These are phyloP conservation scores for Tarenaya hassleriana DNA, from an alignment of 345 rosid species.

Conservation along the genomic window DNA sequence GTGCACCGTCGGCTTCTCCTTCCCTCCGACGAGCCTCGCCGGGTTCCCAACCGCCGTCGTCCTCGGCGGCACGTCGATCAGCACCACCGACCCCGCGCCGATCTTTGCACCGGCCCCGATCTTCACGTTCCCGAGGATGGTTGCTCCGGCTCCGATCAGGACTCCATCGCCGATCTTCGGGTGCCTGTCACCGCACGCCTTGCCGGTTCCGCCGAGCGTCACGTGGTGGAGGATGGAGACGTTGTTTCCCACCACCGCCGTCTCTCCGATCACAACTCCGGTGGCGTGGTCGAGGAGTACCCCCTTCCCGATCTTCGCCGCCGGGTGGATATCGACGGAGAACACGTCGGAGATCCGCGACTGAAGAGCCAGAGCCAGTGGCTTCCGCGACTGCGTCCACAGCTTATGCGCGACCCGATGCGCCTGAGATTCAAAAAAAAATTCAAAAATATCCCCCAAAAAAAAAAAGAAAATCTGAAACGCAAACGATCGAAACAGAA, in stretches of 20 bases:
- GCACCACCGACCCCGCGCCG: slow-evolving; percentile 88
- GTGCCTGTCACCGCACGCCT: slow-evolving; percentile 70
- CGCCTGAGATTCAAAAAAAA: slow-evolving; percentile 46
- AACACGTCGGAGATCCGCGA: slow-evolving; percentile 88
- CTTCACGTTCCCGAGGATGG: slow-evolving; percentile 73
- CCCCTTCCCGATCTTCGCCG: slow-evolving; percentile 86
- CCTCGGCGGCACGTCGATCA: slow-evolving; percentile 67
- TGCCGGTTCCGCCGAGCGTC: slow-evolving; percentile 91
- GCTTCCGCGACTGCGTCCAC: slow-evolving; percentile 69
- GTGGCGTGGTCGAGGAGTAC: slow-evolving; percentile 89
- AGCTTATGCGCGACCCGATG: slow-evolving; percentile 87
- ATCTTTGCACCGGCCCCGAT: slow-evolving; percentile 90
- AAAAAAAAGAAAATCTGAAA: slow-evolving; percentile 7
- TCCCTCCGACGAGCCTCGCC: slow-evolving; percentile 88
- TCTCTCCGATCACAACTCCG: slow-evolving; percentile 85
- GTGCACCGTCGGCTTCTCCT: slow-evolving; percentile 50
- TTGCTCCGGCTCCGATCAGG: slow-evolving; percentile 90
- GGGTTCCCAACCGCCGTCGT: slow-evolving; percentile 94
- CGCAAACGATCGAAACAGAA: too few species aligned
- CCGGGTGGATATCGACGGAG: slow-evolving; percentile 93
- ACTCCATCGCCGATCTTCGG: slow-evolving; percentile 96
- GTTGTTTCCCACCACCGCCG: slow-evolving; percentile 85
- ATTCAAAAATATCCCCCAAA: background rate
- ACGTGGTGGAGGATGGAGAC: slow-evolving; percentile 91
- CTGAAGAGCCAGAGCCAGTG: slow-evolving; percentile 84